phyloP scores from a whole-genome alignment of 2,329 filamentous ascomycete genomes.

The Diaporthe australafricana region DNA sequence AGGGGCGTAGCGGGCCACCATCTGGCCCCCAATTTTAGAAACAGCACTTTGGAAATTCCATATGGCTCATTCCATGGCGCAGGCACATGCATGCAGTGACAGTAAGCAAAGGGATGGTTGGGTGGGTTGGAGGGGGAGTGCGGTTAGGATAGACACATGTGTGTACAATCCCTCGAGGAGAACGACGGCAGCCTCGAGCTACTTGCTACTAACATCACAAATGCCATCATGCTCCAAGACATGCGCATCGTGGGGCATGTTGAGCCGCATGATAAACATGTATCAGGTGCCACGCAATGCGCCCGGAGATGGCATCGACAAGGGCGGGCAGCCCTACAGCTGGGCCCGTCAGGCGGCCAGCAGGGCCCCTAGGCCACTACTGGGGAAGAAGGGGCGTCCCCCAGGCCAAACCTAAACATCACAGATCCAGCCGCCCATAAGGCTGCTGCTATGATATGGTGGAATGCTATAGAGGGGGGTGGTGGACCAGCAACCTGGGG shows the following conservation, averaged over 20 bases:
- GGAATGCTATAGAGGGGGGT: not conserved
- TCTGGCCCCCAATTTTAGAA: conserved; percentile 32
- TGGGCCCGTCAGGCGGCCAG: conserved; percentile 25
- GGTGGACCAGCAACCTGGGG: no score
- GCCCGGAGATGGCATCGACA: not conserved
- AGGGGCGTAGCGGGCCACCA: not conserved
- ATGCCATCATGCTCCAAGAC: conserved; percentile 11
- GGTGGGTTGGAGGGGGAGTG: conserved; percentile 6
- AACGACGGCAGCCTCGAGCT: not conserved
- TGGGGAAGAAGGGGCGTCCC: no score
- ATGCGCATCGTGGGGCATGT: not conserved
- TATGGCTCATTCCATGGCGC: not conserved
- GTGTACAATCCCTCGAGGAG: not conserved
- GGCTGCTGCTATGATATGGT: conserved; percentile 11
- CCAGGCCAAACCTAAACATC: no score
- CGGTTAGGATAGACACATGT: not conserved
- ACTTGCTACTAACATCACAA: no score
- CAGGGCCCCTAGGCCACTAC: not conserved
- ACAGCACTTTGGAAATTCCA: not conserved
- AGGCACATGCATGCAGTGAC: conserved; percentile 4
- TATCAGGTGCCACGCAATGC: conserved; percentile 20
- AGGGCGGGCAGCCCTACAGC: conserved; percentile 14
- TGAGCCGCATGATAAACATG: conserved; percentile 28
- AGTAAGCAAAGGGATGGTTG: conserved; percentile 22
- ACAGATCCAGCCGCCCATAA: conserved; percentile 20